A percentile compares a stretch with the other conserved stretches of the same genome.
phyloP scores from a whole-genome alignment of 495 filamentous ascomycete genomes.

The Hyaloscypha finlandica region DNA sequence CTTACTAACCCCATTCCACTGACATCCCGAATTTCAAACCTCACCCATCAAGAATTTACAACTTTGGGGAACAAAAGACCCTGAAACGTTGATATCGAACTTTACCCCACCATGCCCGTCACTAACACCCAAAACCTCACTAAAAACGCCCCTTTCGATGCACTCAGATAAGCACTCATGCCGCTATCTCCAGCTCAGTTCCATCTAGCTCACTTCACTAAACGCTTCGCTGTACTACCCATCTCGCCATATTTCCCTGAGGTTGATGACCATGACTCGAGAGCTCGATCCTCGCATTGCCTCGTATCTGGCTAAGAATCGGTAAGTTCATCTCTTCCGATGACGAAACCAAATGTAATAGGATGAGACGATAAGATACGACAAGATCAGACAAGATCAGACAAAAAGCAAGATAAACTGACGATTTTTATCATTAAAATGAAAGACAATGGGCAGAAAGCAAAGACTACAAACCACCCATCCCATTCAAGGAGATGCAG shows the following conservation, averaged over 20 bases:
- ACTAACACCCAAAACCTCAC: background rate
- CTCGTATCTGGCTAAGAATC: slow-evolving; percentile 17
- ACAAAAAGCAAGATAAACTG: background rate
- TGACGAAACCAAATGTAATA: background rate
- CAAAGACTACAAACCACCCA: slow-evolving; percentile 17
- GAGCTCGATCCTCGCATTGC: slow-evolving; percentile 15
- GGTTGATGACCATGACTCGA: background rate
- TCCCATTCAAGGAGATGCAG: slow-evolving; percentile 31
- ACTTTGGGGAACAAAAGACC: background rate
- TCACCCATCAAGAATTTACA: background rate
- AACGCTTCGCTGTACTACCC: background rate
- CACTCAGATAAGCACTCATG: slow-evolving; percentile 9
- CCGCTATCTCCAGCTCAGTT: background rate
- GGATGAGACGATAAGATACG: background rate
- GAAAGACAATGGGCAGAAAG: slow-evolving; percentile 25
- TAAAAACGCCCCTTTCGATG: background rate
- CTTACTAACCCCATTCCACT: background rate
- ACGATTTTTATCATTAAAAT: background rate
- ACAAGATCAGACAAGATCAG: too few species aligned
- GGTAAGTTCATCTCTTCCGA: background rate
- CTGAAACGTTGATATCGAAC: background rate
- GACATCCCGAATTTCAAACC: too few species aligned
- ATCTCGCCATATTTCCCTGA: background rate
- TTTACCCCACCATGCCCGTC: background rate
- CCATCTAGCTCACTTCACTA: background rate